Evolutionary conservation across 2,329 filamentous ascomycete species (phyloP).

Genomic region (Pseudocercospora macadamiae): DNA sequence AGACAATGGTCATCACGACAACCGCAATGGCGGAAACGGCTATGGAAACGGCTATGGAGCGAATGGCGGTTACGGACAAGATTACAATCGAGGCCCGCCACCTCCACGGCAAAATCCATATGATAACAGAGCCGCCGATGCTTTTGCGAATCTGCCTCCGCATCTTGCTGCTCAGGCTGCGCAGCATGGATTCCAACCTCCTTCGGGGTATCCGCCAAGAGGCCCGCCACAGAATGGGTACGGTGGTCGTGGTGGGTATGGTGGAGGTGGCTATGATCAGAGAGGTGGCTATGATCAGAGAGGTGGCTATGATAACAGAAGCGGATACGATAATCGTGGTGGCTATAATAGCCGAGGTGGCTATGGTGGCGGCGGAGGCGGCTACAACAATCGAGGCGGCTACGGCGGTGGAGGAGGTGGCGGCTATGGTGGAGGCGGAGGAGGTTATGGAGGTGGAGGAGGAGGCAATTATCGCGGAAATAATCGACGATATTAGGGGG

Average conservation of each 20-base stretch:
- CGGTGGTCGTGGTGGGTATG: conserved; percentile 27
- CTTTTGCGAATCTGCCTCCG: conserved; percentile 36
- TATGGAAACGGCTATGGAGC: conserved; percentile 31
- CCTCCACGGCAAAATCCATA: conserved; percentile 17
- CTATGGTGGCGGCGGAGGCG: conserved; percentile 15
- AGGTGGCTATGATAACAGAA: conserved; percentile 7
- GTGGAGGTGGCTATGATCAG: conserved; percentile 33
- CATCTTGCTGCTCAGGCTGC: conserved; percentile 40
- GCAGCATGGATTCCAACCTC: conserved; percentile 36
- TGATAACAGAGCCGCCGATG: conserved; percentile 23
- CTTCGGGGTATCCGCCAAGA: conserved; percentile 27
- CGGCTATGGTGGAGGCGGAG: conserved; percentile 11
- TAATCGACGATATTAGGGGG: conserved; percentile 18
- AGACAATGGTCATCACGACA: conserved; percentile 31
- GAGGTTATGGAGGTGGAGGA: conserved; percentile 12
- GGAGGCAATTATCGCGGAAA: conserved; percentile 8
- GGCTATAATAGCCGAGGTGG: conserved; percentile 15
- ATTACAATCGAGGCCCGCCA: conserved; percentile 9
- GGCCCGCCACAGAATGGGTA: conserved; percentile 29
- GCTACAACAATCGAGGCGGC: conserved; percentile 12
- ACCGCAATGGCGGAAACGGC: conserved; percentile 27
- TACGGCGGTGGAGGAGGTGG: neutral
- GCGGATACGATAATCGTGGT: conserved; percentile 1
- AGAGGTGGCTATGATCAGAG: conserved; percentile 26
- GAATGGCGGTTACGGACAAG: conserved; percentile 30